Conservation (phyloP, 768 basidiomycete species). For the Phylloporus rhodoxanthus region DNA sequence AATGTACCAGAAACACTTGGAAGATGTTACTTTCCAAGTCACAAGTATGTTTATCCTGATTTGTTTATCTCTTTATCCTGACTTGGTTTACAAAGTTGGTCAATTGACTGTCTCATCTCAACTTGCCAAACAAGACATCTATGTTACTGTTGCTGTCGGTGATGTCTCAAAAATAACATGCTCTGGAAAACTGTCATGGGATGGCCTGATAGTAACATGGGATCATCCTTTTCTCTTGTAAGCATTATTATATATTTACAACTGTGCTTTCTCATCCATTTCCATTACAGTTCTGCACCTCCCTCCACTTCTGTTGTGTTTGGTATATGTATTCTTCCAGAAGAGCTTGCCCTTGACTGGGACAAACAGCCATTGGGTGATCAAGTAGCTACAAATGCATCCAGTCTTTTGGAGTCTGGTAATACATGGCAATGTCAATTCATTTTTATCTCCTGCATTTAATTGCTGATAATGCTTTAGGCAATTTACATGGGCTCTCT, state of each 20-base stretch:
- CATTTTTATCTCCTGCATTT: too few species aligned
- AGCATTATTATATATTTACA: background rate
- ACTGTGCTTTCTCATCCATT: too few species aligned
- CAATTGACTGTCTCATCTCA: background rate
- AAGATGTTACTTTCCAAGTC: background rate
- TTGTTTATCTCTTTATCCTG: background rate
- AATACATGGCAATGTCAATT: too few species aligned
- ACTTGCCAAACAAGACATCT: background rate
- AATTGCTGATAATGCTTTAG: too few species aligned
- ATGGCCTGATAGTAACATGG: too few species aligned
- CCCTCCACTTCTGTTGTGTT: background rate
- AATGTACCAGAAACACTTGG: background rate
- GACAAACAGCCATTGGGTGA: background rate
- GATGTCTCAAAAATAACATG: too few species aligned
- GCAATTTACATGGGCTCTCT: too few species aligned
- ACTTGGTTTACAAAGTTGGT: background rate
- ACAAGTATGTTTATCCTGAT: background rate
- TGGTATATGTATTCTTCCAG: background rate
- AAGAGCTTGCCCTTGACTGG: background rate
- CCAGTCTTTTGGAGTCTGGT: too few species aligned
- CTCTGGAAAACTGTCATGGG: too few species aligned
- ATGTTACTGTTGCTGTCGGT: background rate
- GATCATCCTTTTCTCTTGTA: background rate
- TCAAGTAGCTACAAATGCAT: too few species aligned
- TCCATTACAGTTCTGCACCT: too few species aligned